Evolutionary conservation across 2,329 filamentous ascomycete species (phyloP).

Genomic region (Calonectria henricotiae): DNA sequence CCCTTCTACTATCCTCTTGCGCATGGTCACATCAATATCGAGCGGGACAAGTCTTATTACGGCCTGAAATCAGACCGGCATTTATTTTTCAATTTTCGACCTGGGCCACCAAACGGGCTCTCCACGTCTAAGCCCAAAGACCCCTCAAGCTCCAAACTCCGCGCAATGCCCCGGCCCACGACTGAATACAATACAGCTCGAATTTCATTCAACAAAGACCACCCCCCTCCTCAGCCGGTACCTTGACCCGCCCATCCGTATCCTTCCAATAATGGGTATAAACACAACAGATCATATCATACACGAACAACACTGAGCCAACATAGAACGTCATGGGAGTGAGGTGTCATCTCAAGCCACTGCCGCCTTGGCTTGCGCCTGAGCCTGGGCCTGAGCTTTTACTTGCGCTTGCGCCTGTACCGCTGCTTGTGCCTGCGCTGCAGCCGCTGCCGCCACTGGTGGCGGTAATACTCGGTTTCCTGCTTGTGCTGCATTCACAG

Average conservation of each 20-base stretch:
- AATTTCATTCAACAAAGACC: constrained; percentile 37
- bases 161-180: constrained; percentile 56
- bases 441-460: not conserved
- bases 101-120: constrained; percentile 48
- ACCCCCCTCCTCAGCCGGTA: constrained; percentile 28
- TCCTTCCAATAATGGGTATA: constrained; percentile 50
- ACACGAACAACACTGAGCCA: constrained; percentile 42
- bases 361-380: constrained; percentile 45
- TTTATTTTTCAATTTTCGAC: constrained; percentile 50
- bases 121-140: constrained; percentile 50
- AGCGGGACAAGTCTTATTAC: constrained; percentile 28
- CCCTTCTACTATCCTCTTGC: constrained; percentile 4
- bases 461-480: constrained; percentile 2
- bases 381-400: constrained; percentile 41
- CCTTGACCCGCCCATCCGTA: constrained; percentile 28
- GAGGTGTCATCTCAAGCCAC: constrained; percentile 27
- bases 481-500: constrained; percentile 41
- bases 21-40: constrained; percentile 21
- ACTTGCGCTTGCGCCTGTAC: constrained; percentile 51
- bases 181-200: constrained; percentile 51
- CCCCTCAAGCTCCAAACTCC: constrained; percentile 57
- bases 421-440: constrained; percentile 52
- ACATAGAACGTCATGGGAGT: constrained; percentile 12
- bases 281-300: constrained; percentile 51
- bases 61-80: constrained; percentile 43